A percentile compares a stretch with the other conserved stretches of the same genome.
These are phyloP conservation scores for Phyllosticta citribraziliensis DNA, from an alignment of 2,329 filamentous ascomycete genomes.

Conservation along the genomic window DNA sequence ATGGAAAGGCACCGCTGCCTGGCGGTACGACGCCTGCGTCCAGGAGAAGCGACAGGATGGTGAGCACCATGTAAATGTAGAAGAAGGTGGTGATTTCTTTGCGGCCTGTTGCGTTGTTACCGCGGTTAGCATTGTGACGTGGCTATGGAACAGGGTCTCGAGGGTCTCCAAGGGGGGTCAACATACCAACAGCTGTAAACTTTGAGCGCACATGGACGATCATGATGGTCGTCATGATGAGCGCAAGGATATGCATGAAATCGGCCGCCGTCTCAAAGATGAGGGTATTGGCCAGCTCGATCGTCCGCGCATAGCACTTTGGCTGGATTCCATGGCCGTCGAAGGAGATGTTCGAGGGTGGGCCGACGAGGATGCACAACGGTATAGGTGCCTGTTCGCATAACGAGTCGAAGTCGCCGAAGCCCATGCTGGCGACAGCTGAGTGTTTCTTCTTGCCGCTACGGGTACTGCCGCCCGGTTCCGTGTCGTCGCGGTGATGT, in stretches of 20 bases:
- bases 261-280: slow-evolving; percentile 91
- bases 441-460: background rate
- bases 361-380: slow-evolving; percentile 76
- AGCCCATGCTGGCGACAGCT: slow-evolving; percentile 55
- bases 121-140: slow-evolving; percentile 18
- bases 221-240: slow-evolving; percentile 94
- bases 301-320: slow-evolving; percentile 85
- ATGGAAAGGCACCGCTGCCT: slow-evolving; percentile 69
- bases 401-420: slow-evolving; percentile 82
- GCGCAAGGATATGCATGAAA: slow-evolving; percentile 82
- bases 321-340: slow-evolving; percentile 71
- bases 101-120: slow-evolving; percentile 37
- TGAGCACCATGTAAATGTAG: slow-evolving; percentile 89
- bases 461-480: background rate
- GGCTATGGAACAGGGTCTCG: background rate
- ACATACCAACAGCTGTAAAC: slow-evolving; percentile 90
- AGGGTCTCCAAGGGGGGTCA: background rate
- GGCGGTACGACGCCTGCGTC: slow-evolving; percentile 89
- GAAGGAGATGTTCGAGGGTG: slow-evolving; percentile 56
- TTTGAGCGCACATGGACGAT: slow-evolving; percentile 93
- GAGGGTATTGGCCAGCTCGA: slow-evolving; percentile 94
- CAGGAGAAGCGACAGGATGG: slow-evolving; percentile 77
- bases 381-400: slow-evolving; percentile 80
- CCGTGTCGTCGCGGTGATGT: background rate
- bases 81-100: slow-evolving; percentile 82